Evolutionary conservation across 352 stramenopile species (phyloP).

Genomic region (Globisporangium spinosum): DNA sequence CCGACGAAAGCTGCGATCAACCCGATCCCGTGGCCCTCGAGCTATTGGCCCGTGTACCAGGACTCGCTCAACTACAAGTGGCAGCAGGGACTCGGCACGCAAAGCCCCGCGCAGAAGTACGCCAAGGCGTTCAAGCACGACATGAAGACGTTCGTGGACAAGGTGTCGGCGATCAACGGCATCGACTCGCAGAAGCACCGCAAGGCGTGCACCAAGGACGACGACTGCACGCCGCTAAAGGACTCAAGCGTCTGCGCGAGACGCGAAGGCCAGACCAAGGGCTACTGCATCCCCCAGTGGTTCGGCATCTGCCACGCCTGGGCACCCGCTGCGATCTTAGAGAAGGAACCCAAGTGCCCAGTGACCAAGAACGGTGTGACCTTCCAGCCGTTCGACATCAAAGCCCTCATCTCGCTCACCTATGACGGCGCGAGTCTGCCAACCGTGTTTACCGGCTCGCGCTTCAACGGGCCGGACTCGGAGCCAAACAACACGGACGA

Average conservation of each 20-base stretch:
- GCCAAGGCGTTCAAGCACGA: slow-evolving; percentile 46
- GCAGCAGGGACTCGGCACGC: slow-evolving; percentile 24
- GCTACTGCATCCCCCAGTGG: slow-evolving; percentile 55
- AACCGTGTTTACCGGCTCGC: slow-evolving; percentile 46
- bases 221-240: slow-evolving; percentile 32
- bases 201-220: slow-evolving; percentile 23
- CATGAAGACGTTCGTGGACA: slow-evolving; percentile 32
- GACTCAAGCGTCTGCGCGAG: slow-evolving; percentile 45
- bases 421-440: slow-evolving; percentile 52
- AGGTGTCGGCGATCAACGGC: slow-evolving; percentile 42
- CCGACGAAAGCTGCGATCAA: slow-evolving; percentile 37
- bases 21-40: slow-evolving; percentile 57
- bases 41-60: slow-evolving; percentile 63
- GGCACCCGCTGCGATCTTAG: slow-evolving; percentile 48
- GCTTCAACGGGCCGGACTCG: slow-evolving; percentile 41
- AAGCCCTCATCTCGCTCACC: slow-evolving; percentile 43
- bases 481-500: slow-evolving; percentile 37
- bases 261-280: slow-evolving; percentile 22
- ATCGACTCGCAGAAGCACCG: slow-evolving; percentile 40
- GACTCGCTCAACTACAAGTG: slow-evolving; percentile 67
- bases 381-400: slow-evolving; percentile 60
- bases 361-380: slow-evolving; percentile 47
- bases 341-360: slow-evolving; percentile 40
- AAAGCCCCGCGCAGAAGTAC: slow-evolving; percentile 52
- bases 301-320: slow-evolving; percentile 64